Evolutionary conservation across 2,329 filamentous ascomycete genomes (phyloP).

Genomic region (Neonectria punicea): DNA sequence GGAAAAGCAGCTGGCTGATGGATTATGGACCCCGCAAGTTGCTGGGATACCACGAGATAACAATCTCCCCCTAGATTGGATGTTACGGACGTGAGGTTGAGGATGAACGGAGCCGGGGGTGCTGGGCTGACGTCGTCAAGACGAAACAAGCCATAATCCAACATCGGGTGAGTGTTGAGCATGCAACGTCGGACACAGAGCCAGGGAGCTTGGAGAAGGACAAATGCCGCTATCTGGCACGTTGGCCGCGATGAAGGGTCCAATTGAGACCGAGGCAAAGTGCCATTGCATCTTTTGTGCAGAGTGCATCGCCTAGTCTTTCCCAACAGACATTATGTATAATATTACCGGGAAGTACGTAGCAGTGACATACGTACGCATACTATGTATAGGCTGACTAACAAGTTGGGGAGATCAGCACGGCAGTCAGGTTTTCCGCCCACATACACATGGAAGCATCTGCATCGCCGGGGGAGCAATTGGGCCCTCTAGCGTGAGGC

Average conservation of each 20-base stretch:
- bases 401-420: conserved; percentile 8
- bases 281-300: conserved; percentile 4
- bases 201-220: neutral
- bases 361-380: conserved; percentile 2
- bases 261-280: neutral
- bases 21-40: conserved; percentile 9
- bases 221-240: neutral
- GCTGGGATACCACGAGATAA: conserved; percentile 19
- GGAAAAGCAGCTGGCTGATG: neutral
- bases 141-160: conserved; percentile 23
- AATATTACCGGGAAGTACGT: too few relatives aligned
- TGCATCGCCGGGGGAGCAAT: conserved; percentile 3
- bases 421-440: conserved; percentile 11
- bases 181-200: conserved; percentile 32
- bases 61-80: conserved; percentile 16
- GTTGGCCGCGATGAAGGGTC: neutral
- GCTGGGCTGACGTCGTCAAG: conserved; percentile 23
- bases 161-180: conserved; percentile 16
- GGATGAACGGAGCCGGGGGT: conserved; percentile 10
- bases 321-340: neutral
- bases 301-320: neutral
- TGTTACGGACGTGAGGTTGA: conserved; percentile 6
- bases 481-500: conserved; percentile 19
- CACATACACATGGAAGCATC: conserved; percentile 1
- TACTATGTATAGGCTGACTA: neutral